Conservation (phyloP, 331 rosid genomes). For the Rosa hybrid region DNA sequence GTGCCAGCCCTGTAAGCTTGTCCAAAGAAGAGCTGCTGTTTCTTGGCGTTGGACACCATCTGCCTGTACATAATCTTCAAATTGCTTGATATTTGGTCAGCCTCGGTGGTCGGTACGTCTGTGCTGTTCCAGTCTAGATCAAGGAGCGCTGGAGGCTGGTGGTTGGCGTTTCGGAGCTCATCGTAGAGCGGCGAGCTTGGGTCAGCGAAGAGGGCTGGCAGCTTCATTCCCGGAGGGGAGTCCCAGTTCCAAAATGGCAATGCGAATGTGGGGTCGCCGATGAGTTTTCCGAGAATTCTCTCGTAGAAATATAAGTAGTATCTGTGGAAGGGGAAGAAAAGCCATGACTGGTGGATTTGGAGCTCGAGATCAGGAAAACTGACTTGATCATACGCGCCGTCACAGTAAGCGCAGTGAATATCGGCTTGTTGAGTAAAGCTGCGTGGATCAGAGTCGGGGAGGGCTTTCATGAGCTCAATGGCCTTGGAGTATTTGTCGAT, state of each 20-base stretch:
- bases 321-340: constrained; percentile 79
- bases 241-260: constrained; percentile 88
- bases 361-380: constrained; percentile 68
- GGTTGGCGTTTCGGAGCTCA: constrained; percentile 30
- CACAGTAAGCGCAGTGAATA: constrained; percentile 79
- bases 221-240: constrained; percentile 53
- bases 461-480: constrained; percentile 55
- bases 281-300: constrained; percentile 62
- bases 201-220: constrained; percentile 50
- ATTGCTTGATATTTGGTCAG: constrained; percentile 28
- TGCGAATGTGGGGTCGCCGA: constrained; percentile 61
- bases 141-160: constrained; percentile 48
- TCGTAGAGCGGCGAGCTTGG: constrained; percentile 54
- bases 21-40: constrained; percentile 49
- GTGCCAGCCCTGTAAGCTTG: constrained; percentile 59
- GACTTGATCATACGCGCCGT: constrained; percentile 61
- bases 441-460: constrained; percentile 65
- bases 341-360: constrained; percentile 72
- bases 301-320: constrained; percentile 70
- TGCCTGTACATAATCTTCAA: constrained; percentile 66
- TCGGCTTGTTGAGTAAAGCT: constrained; percentile 71
- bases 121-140: constrained; percentile 43
- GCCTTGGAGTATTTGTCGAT: constrained; percentile 60
- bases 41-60: constrained; percentile 57
- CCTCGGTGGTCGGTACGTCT: background rate